phyloP scores from a whole-genome alignment of 202 grass and related monocot species.

The Hordeum pubiflorum region DNA sequence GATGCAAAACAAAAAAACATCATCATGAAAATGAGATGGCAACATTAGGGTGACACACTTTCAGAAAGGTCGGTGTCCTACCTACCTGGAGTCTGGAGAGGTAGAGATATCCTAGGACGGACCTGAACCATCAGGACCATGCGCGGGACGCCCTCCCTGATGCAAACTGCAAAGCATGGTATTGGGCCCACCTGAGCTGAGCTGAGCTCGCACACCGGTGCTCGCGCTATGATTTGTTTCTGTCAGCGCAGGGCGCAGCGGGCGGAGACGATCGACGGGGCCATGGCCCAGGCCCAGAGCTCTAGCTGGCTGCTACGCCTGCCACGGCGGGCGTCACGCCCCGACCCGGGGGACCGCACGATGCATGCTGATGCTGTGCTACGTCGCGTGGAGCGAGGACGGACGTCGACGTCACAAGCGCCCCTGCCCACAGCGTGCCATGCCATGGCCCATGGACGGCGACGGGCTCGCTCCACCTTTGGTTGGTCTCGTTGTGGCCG shows the following conservation, averaged over 20 bases:
- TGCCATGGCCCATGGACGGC: not conserved
- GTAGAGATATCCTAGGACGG: not conserved
- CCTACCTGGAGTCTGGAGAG: not conserved
- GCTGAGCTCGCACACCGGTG: not conserved
- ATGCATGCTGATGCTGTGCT: not conserved
- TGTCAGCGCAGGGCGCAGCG: not conserved
- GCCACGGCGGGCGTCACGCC: not conserved
- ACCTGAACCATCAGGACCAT: not conserved
- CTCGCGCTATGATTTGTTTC: not conserved
- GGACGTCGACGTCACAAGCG: not conserved
- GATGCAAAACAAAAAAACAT: no score
- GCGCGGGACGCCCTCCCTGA: not conserved
- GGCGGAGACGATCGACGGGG: not conserved
- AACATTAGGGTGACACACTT: not conserved
- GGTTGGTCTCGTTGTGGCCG: no score
- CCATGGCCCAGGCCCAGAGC: not conserved
- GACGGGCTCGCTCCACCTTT: not conserved
- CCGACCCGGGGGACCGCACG: not conserved
- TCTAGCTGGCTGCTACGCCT: not conserved
- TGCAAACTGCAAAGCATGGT: not conserved
- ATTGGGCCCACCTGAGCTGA: not conserved
- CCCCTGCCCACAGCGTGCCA: no score
- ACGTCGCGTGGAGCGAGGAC: no score
- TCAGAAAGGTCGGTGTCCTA: not conserved
- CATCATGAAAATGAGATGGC: no score